phyloP scores from a whole-genome alignment of 148 eudicot genomes.

The Camellia lanceoleosa region DNA sequence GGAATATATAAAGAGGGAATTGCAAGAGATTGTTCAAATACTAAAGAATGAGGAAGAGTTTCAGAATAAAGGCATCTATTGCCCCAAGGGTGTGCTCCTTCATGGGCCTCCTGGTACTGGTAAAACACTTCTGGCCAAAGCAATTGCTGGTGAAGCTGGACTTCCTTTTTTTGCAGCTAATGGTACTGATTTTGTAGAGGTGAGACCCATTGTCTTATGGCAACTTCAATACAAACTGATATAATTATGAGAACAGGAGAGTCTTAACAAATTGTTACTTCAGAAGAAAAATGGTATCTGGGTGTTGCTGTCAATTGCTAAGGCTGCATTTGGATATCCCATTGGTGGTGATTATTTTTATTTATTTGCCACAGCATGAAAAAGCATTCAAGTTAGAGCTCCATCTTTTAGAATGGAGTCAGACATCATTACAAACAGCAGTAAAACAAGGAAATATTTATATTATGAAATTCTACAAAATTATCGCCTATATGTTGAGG shows the following conservation, averaged over 20 bases:
- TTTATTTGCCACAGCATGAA: not conserved
- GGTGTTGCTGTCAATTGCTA: not conserved
- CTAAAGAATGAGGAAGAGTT: conserved; percentile 84
- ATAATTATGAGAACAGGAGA: not conserved
- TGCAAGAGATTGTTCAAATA: conserved; percentile 84
- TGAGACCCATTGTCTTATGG: conserved; percentile 19
- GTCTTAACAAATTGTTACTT: not conserved
- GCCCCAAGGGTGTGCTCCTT: conserved; percentile 93
- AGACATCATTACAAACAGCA: not conserved
- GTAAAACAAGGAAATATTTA: not conserved
- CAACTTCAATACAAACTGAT: not conserved
- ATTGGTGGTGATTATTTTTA: not conserved
- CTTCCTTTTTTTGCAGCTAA: conserved; percentile 91
- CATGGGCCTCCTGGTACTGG: conserved; percentile 99
- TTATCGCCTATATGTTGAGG: not conserved
- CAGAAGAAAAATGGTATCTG: not conserved
- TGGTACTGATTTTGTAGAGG: conserved; percentile 98
- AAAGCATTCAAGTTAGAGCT: not conserved
- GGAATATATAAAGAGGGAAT: conserved; percentile 87
- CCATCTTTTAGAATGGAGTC: not conserved
- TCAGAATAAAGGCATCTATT: conserved; percentile 78
- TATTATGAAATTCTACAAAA: not conserved
- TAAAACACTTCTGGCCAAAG: conserved; percentile 89
- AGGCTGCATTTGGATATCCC: not conserved
- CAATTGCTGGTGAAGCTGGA: conserved; percentile 97